Conservation (phyloP, 441 rosid species). For the Erodium trifolium region DNA sequence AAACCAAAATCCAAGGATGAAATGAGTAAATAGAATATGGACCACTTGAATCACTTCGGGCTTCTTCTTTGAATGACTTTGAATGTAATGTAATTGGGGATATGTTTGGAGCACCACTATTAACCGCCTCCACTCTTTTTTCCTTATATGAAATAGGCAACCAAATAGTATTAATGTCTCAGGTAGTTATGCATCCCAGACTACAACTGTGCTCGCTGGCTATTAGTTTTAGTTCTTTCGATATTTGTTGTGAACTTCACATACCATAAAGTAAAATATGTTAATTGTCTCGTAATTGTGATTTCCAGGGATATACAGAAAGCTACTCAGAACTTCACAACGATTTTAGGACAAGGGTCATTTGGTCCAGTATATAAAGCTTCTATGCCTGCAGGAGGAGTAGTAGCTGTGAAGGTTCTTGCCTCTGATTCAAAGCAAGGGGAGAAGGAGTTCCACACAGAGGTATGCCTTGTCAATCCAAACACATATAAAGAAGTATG, state of each 20-base stretch:
- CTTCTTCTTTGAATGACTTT: too few species aligned
- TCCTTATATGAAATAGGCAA: too few species aligned
- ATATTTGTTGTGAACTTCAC: constrained; percentile 1
- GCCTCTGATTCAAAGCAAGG: constrained; percentile 90
- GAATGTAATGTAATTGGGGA: too few species aligned
- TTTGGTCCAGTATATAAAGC: constrained; percentile 94
- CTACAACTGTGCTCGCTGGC: not conserved
- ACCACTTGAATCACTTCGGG: too few species aligned
- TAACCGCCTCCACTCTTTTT: too few species aligned
- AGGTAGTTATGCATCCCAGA: not conserved
- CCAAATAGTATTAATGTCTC: too few species aligned
- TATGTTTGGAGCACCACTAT: too few species aligned
- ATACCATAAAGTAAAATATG: not conserved
- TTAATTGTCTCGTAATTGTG: constrained; percentile 12
- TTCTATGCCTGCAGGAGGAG: constrained; percentile 47
- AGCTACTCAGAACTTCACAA: constrained; percentile 82
- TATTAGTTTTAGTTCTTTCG: not conserved
- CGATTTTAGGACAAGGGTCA: constrained; percentile 84
- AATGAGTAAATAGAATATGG: too few species aligned
- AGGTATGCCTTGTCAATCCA: constrained; percentile 38
- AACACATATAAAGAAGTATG: not conserved
- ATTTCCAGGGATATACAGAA: constrained; percentile 83
- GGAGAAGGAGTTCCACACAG: constrained; percentile 88
- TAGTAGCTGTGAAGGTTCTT: constrained; percentile 82
- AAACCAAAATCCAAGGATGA: too few species aligned